Evolutionary conservation across 768 basidiomycete genomes (phyloP).

Genomic region (Mrakia blollopis): DNA sequence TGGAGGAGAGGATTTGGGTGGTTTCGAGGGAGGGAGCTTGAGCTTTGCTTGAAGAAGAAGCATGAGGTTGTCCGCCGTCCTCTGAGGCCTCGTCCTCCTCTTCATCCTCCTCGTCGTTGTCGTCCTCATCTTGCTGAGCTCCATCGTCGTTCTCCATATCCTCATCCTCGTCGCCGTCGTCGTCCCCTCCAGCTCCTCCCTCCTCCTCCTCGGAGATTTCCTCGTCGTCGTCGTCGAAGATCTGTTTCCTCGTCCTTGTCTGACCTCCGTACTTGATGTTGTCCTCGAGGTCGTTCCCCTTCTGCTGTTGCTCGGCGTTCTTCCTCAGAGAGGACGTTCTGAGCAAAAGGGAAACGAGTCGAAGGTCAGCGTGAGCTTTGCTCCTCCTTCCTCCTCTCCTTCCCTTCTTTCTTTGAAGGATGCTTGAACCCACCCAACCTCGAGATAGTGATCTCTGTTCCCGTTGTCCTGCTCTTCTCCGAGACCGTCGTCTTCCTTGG

Average conservation of each 20-base stretch:
- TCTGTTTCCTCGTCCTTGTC: slow-evolving; percentile 17
- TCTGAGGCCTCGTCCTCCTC: slow-evolving; percentile 15
- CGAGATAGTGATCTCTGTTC: slow-evolving; percentile 26
- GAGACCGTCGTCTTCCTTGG: slow-evolving; percentile 10
- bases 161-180: slow-evolving; percentile 9
- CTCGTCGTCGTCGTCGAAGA: slow-evolving; percentile 24
- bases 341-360: background rate
- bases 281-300: slow-evolving; percentile 15
- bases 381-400: background rate
- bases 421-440: slow-evolving; percentile 28
- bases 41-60: background rate
- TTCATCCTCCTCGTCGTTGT: slow-evolving; percentile 21
- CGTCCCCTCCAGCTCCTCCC: slow-evolving; percentile 8
- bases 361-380: background rate
- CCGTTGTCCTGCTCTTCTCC: slow-evolving; percentile 11
- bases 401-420: too few relatives aligned
- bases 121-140: background rate
- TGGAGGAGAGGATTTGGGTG: slow-evolving; percentile 31
- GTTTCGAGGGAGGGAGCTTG: slow-evolving; percentile 25
- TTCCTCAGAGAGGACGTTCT: slow-evolving; percentile 13
- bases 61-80: slow-evolving; percentile 11
- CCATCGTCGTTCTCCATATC: slow-evolving; percentile 7
- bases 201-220: background rate
- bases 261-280: slow-evolving; percentile 28
- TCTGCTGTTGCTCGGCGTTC: slow-evolving; percentile 15